Evolutionary conservation across 2,329 filamentous ascomycete genomes (phyloP).

Genomic region (Fusarium liriodendri): DNA sequence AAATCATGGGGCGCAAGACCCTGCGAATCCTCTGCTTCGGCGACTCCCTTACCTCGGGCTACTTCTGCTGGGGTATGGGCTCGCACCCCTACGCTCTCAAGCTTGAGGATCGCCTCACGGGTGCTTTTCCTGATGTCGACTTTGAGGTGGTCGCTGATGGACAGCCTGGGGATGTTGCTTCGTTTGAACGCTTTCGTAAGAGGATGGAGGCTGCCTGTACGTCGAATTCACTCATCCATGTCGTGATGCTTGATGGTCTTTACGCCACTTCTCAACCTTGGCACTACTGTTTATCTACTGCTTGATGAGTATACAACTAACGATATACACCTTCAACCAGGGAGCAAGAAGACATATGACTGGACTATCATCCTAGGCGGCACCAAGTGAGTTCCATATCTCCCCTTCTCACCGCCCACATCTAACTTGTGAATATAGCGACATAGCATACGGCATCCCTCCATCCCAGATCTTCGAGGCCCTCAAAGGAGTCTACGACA

Average conservation of each 20-base stretch:
- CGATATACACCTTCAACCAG: slow-evolving; percentile 12
- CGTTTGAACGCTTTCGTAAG: slow-evolving; percentile 44
- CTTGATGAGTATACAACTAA: background rate
- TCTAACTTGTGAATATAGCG: slow-evolving; percentile 49
- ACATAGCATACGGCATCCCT: slow-evolving; percentile 57
- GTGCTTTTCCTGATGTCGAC: slow-evolving; percentile 56
- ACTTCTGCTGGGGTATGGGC: slow-evolving; percentile 52
- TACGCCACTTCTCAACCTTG: background rate
- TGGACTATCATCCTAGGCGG: slow-evolving; percentile 74
- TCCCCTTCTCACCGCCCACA: background rate
- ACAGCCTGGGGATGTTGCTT: slow-evolving; percentile 63
- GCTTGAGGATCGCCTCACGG: slow-evolving; percentile 59
- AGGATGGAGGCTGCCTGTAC: slow-evolving; percentile 52
- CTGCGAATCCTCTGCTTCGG: slow-evolving; percentile 73
- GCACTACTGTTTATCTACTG: no score
- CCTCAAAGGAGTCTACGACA: slow-evolving; percentile 62
- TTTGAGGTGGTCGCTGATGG: slow-evolving; percentile 62
- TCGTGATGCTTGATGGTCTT: background rate
- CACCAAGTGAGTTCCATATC: slow-evolving; percentile 62
- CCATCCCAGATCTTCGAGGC: slow-evolving; percentile 59
- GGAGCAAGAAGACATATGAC: slow-evolving; percentile 55
- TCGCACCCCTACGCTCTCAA: slow-evolving; percentile 65
- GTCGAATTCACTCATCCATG: background rate
- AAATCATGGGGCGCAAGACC: slow-evolving; percentile 46
- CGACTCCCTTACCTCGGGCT: slow-evolving; percentile 72